phyloP scores from a whole-genome alignment of 2,329 filamentous ascomycete species.

The Bertia moriformis region DNA sequence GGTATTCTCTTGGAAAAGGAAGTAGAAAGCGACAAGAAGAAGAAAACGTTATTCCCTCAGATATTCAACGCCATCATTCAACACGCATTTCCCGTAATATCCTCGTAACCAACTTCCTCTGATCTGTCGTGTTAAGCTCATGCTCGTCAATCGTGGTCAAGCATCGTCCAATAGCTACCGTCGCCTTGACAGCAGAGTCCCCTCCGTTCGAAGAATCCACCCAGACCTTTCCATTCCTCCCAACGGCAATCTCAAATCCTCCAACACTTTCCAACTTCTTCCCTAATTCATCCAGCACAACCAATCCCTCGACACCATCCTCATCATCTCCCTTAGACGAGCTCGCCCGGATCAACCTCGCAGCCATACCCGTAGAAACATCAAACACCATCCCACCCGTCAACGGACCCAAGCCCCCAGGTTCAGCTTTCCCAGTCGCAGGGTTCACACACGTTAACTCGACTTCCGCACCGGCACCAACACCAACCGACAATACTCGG shows the following conservation, averaged over 20 bases:
- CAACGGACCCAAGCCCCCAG: slow-evolving; percentile 42
- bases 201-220: slow-evolving; percentile 39
- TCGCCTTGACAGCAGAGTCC: slow-evolving; percentile 27
- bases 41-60: too few species aligned
- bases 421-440: slow-evolving; percentile 50
- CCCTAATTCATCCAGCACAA: slow-evolving; percentile 47
- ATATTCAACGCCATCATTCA: not conserved
- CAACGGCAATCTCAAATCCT: slow-evolving; percentile 57
- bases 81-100: slow-evolving; percentile 21
- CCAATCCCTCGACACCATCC: slow-evolving; percentile 13
- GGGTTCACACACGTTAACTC: slow-evolving; percentile 58
- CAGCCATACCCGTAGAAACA: slow-evolving; percentile 48
- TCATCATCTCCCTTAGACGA: slow-evolving; percentile 26
- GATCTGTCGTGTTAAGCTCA: slow-evolving; percentile 27
- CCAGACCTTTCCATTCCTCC: slow-evolving; percentile 58
- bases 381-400: slow-evolving; percentile 57
- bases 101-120: slow-evolving; percentile 34
- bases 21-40: too few species aligned
- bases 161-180: slow-evolving; percentile 46
- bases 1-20: too few species aligned
- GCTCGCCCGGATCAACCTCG: slow-evolving; percentile 36
- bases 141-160: slow-evolving; percentile 43
- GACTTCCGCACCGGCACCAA: slow-evolving; percentile 43
- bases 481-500: slow-evolving; percentile 32
- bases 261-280: slow-evolving; percentile 28